Base-by-base conservation (phyloP, 2,329 filamentous ascomycete species). In the Colletotrichum tamarilloi region DNA sequence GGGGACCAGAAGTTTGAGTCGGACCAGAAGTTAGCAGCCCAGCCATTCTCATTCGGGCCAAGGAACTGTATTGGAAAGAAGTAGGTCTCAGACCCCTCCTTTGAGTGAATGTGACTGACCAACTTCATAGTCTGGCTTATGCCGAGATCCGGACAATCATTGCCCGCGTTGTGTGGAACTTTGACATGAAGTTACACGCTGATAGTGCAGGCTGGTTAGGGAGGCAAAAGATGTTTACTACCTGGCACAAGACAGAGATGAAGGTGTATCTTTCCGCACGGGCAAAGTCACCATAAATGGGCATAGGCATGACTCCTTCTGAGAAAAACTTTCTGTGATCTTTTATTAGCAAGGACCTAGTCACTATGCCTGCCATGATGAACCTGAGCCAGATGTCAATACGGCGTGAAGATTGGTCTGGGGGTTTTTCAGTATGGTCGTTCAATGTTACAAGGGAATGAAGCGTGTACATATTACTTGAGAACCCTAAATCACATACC, bases 61-160 rank as follows among this genome's bases (percentile, higher is more conserved):
- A 79, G 87, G 2, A 87, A 87, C 58, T 89, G 87, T 71, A 81
- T 89, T 28, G 87, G 87, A 2, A 81, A 81, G 73, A 87, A 88
- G 85, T 86, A 78, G 78, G 85, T 80, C 5, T 5, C 19, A 12
- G 6, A 26, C 49, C 1, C 9, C n/a, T 6, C 14, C 5, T 35
- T 35, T 35, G 32, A 2, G 26, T 7, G 30, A 5, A 22, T 9
- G 5, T 22, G 79, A 5, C 28, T 72, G 12, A 55, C 7, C 1
- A 8, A 1, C 2, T 6, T 5, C 19, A 19, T 11, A 64, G 57
- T 22, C 28, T 74, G 55, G 69, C 71, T 1, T 71, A 70, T 19
- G 71, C 71, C 24, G 71, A 74, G 56, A 72, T 74, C 14, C 71
- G 71, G 1, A 52, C 49, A 4, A 72, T 74, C 53, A 19, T 74